Evolutionary conservation across 352 stramenopile genomes (phyloP).

Genomic region (Pythium rishiriense): DNA sequence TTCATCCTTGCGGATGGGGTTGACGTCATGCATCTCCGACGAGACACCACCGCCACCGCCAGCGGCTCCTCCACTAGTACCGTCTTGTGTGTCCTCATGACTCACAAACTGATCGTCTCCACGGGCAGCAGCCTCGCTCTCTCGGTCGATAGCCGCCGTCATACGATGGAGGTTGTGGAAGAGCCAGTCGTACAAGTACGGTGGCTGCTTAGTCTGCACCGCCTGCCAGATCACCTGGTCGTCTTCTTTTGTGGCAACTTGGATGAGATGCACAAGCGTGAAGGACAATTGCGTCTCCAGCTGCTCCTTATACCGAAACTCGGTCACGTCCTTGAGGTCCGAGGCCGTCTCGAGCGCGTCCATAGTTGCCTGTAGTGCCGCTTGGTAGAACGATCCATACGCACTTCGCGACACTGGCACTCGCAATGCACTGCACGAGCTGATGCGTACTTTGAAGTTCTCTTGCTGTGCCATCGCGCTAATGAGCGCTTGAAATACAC

Average conservation of each 20-base stretch:
- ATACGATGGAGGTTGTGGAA: slow-evolving; percentile 88
- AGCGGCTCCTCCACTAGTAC: slow-evolving; percentile 13
- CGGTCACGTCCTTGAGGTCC: slow-evolving; percentile 83
- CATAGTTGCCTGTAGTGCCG: slow-evolving; percentile 57
- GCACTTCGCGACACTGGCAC: slow-evolving; percentile 65
- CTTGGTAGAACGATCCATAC: slow-evolving; percentile 75
- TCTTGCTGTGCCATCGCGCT: slow-evolving; percentile 82
- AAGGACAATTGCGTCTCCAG: slow-evolving; percentile 87
- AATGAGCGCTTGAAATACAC: slow-evolving; percentile 75
- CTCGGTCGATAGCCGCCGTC: slow-evolving; percentile 62
- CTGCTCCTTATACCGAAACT: slow-evolving; percentile 91
- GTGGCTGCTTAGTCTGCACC: slow-evolving; percentile 60
- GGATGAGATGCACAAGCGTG: slow-evolving; percentile 80
- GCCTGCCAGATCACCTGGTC: slow-evolving; percentile 67
- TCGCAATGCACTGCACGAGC: slow-evolving; percentile 71
- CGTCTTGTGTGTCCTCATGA: slow-evolving; percentile 24
- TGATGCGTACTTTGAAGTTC: slow-evolving; percentile 90
- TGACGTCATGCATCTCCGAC: slow-evolving; percentile 65
- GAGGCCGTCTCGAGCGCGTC: slow-evolving; percentile 84
- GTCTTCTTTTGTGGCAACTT: slow-evolving; percentile 73
- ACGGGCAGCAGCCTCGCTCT: slow-evolving; percentile 32
- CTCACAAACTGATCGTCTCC: slow-evolving; percentile 26
- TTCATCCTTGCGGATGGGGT: slow-evolving; percentile 81
- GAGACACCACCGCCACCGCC: slow-evolving; percentile 22
- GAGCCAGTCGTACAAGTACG: slow-evolving; percentile 88